Evolutionary conservation across 23 red algal genomes (phyloP).

Genomic region (Gracilaria domingensis): DNA sequence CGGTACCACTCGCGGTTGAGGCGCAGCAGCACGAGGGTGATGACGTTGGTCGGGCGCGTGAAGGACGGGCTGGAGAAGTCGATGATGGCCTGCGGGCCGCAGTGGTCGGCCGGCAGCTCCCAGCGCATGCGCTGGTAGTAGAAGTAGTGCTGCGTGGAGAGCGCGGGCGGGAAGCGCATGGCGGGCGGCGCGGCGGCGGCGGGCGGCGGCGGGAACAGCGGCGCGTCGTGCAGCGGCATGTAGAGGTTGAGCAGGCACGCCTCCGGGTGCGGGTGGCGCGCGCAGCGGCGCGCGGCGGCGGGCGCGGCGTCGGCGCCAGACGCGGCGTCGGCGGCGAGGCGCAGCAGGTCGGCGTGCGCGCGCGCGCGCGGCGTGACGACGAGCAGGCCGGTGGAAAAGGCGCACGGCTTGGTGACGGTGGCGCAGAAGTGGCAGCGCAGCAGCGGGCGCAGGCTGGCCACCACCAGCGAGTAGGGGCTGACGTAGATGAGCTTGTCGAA

Average conservation of each 20-base stretch:
- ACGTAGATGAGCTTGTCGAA: constrained; percentile 32
- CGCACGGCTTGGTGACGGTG: constrained; percentile 25
- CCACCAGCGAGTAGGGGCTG: constrained; percentile 27
- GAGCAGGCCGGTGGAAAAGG: constrained; percentile 43
- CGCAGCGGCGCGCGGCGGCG: not conserved
- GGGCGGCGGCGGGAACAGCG: constrained; percentile 18
- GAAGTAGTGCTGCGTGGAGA: constrained; percentile 15
- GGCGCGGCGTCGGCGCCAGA: too few relatives aligned
- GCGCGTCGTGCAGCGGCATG: constrained; percentile 15
- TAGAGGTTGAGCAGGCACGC: constrained; percentile 43
- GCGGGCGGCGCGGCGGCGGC: not conserved
- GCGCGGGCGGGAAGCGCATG: constrained; percentile 35
- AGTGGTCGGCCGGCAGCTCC: constrained; percentile 14
- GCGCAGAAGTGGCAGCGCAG: constrained; percentile 33
- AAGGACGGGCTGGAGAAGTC: constrained; percentile 30
- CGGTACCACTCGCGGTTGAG: constrained; percentile 38
- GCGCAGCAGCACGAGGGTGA: constrained; percentile 15
- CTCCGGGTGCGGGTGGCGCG: not conserved
- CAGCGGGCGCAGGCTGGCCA: not conserved
- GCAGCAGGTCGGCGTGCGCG: not conserved
- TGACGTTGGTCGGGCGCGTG: constrained; percentile 23
- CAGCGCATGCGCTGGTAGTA: constrained; percentile 43
- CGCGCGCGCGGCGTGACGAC: constrained; percentile 2
- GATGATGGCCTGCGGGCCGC: constrained; percentile 39
- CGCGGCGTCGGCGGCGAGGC: not conserved